Percentiles rank a stretch among this genome's conserved stretches.
phyloP scores from a whole-genome alignment of 1,139 yeast species.

The Yamadazyma taylorii region DNA sequence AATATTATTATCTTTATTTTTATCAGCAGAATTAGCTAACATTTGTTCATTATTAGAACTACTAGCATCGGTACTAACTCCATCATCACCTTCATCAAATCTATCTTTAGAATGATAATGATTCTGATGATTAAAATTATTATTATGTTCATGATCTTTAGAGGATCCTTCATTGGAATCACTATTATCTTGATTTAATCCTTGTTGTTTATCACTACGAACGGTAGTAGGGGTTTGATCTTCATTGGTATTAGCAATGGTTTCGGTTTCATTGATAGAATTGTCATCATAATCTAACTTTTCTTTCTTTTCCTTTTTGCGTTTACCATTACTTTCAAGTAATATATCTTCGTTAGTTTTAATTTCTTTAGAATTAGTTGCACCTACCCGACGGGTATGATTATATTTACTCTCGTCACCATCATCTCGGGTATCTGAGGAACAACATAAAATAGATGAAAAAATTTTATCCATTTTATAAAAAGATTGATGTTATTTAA shows the following conservation, averaged over 20 bases:
- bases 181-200: background rate
- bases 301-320: conserved; percentile 24
- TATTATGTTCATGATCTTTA: conserved; percentile 1
- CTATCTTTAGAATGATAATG: too few species aligned
- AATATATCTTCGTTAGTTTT: conserved; percentile 6
- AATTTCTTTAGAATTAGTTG: conserved; percentile 1
- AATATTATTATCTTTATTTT: conserved; percentile 8
- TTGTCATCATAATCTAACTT: conserved; percentile 39
- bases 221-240: conserved; percentile 16
- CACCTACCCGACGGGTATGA: background rate
- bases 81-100: too few species aligned
- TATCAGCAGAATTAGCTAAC: conserved; percentile 11
- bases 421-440: conserved; percentile 38
- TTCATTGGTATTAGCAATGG: conserved; percentile 45
- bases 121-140: background rate
- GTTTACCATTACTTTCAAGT: conserved; percentile 9
- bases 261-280: conserved; percentile 45
- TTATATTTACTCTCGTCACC: conserved; percentile 27
- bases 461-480: too few species aligned
- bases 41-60: conserved; percentile 9
- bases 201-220: conserved; percentile 2
- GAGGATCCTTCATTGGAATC: conserved; percentile 1
- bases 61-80: conserved; percentile 7
- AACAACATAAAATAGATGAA: conserved; percentile 43
- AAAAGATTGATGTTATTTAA: background rate